A percentile compares a stretch with the other conserved stretches of the same genome.
These are phyloP conservation scores for Alopecurus myosuroides DNA, from an alignment of 176 grass and related monocot genomes.

Conservation along the genomic window DNA sequence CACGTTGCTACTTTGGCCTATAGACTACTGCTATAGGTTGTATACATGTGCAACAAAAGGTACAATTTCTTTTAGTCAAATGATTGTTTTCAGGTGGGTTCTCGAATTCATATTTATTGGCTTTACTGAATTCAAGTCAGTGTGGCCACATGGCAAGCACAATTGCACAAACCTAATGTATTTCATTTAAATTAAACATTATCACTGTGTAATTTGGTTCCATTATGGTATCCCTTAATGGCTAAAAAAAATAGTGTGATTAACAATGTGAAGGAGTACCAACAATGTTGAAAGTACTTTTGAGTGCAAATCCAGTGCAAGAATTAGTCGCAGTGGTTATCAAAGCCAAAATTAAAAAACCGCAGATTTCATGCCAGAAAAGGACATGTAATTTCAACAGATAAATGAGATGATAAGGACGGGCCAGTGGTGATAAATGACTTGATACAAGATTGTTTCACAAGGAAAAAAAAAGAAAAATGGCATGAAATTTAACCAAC, in stretches of 20 bases:
- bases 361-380: conserved; percentile 17
- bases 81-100: neutral
- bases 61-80: neutral
- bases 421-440: neutral
- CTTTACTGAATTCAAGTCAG: neutral
- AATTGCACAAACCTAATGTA: neutral
- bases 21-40: neutral
- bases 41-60: conserved; percentile 8
- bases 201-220: neutral
- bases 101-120: neutral
- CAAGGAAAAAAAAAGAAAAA: neutral
- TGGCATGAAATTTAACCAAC: neutral
- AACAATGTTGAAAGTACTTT: conserved; percentile 9
- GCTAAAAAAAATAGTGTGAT: neutral
- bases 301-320: neutral
- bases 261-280: neutral
- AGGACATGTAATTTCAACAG: neutral
- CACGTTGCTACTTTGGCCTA: neutral
- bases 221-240: neutral
- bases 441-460: neutral
- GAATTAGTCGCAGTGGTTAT: neutral
- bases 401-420: neutral
- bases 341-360: neutral
- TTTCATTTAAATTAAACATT: conserved; percentile 11
- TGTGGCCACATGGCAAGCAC: neutral